These are phyloP conservation scores for Halenospora varia DNA, from an alignment of 495 filamentous ascomycete genomes.

Conservation along the genomic window DNA sequence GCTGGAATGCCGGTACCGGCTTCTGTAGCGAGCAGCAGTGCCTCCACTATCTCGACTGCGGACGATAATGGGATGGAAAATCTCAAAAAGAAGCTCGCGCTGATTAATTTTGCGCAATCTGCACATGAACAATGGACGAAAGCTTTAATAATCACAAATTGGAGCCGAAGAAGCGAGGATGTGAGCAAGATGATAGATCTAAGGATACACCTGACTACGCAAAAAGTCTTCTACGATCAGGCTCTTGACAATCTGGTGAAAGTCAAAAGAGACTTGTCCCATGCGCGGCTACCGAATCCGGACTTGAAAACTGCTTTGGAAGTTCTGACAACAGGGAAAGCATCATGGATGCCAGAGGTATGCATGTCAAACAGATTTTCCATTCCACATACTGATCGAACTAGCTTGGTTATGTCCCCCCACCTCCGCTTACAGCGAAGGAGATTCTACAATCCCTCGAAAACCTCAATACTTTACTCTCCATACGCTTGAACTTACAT, in stretches of 20 bases:
- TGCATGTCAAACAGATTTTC: slow-evolving; percentile 22
- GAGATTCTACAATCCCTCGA: slow-evolving; percentile 64
- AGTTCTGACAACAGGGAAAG: slow-evolving; percentile 70
- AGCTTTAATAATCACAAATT: slow-evolving; percentile 78
- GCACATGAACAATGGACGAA: slow-evolving; percentile 72
- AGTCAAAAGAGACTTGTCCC: slow-evolving; percentile 62
- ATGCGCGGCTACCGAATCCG: slow-evolving; percentile 72
- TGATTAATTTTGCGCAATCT: slow-evolving; percentile 67
- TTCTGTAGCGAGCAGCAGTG: slow-evolving; percentile 47
- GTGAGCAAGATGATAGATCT: slow-evolving; percentile 85
- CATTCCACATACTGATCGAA: slow-evolving; percentile 26
- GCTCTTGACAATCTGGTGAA: slow-evolving; percentile 59
- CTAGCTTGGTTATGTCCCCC: slow-evolving; percentile 74
- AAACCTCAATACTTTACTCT: slow-evolving; percentile 78
- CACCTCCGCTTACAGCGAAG: slow-evolving; percentile 59
- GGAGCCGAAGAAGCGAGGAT: slow-evolving; percentile 73
- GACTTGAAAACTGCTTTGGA: slow-evolving; percentile 88
- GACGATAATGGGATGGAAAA: slow-evolving; percentile 63
- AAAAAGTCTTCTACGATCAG: slow-evolving; percentile 51
- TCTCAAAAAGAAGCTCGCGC: slow-evolving; percentile 69
- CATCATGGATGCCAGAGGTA: slow-evolving; percentile 73
- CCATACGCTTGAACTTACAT: slow-evolving; percentile 72
- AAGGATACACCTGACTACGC: slow-evolving; percentile 60
- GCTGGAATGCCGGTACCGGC: slow-evolving; percentile 57
- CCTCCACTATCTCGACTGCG: slow-evolving; percentile 16